A percentile compares a stretch with the other conserved stretches of the same genome.
Conservation (phyloP, 495 filamentous ascomycete genomes). For the Daldinia caldariorum region DNA sequence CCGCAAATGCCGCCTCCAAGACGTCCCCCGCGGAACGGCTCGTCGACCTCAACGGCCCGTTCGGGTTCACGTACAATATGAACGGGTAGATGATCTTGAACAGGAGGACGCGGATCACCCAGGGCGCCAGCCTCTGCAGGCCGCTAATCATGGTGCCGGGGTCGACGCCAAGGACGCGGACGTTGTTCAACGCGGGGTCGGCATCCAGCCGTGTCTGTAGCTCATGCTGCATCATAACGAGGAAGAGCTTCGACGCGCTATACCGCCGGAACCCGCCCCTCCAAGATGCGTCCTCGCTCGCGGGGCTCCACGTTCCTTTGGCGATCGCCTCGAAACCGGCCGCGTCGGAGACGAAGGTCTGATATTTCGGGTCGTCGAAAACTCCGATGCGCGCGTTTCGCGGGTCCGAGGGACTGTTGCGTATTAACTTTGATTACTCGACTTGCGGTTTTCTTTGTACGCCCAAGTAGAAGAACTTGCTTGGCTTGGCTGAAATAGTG, state of each 20-base stretch:
- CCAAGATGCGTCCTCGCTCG: neutral
- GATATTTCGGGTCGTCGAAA: neutral
- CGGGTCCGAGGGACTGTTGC: neutral
- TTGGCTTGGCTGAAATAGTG: too few relatives aligned
- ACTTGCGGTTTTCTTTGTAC: neutral
- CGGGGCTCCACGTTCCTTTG: neutral
- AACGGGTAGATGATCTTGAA: neutral
- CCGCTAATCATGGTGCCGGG: neutral
- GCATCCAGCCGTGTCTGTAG: conserved; percentile 41
- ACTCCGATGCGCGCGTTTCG: neutral
- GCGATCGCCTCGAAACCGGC: neutral
- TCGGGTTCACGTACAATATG: neutral
- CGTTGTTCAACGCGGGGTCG: conserved; percentile 31
- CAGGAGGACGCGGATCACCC: neutral
- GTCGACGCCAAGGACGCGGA: conserved; percentile 9
- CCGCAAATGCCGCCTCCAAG: neutral
- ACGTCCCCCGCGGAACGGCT: neutral
- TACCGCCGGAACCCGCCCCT: conserved; percentile 41
- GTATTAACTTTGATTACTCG: neutral
- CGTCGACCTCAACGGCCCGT: neutral
- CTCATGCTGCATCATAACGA: conserved; percentile 51
- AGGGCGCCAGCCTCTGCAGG: neutral
- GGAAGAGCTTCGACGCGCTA: conserved; percentile 47
- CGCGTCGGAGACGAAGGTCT: neutral
- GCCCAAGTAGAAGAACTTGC: too few relatives aligned